Conservation (phyloP, 2,329 filamentous ascomycete species). For the Fusarium sororula region DNA sequence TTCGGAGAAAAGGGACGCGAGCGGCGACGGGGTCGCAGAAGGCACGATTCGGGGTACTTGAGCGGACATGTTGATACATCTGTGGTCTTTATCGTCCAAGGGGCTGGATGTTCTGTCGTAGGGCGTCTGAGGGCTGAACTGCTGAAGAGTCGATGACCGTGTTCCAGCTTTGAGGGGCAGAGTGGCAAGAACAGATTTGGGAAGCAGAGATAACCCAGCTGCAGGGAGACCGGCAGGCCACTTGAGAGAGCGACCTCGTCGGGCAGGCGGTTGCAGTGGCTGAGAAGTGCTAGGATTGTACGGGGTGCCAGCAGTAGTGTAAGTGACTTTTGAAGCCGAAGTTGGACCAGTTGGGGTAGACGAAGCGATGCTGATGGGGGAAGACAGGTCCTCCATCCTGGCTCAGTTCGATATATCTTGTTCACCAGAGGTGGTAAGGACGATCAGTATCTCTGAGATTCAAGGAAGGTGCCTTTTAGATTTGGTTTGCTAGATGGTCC, state of each 20-base stretch:
- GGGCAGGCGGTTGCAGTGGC: conserved; percentile 61
- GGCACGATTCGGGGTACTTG: conserved; percentile 42
- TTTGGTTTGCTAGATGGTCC: conserved; percentile 21
- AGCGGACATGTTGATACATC: conserved; percentile 40
- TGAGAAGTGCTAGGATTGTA: conserved; percentile 59
- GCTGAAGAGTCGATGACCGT: conserved; percentile 40
- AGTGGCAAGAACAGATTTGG: conserved; percentile 49
- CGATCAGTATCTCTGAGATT: conserved; percentile 27
- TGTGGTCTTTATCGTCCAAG: conserved; percentile 38
- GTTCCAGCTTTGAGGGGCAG: conserved; percentile 45
- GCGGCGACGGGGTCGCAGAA: conserved; percentile 37
- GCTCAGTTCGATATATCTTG: conserved; percentile 30
- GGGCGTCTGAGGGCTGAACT: conserved; percentile 65
- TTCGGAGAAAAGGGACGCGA: conserved; percentile 29
- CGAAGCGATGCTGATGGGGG: conserved; percentile 37
- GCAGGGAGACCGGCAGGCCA: conserved; percentile 46
- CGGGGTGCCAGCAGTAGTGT: conserved; percentile 66
- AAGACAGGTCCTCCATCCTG: conserved; percentile 47
- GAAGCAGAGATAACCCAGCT: conserved; percentile 48
- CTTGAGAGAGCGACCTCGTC: conserved; percentile 59
- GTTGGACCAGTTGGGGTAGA: conserved; percentile 34
- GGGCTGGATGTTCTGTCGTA: conserved; percentile 62
- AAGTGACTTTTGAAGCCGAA: conserved; percentile 50
- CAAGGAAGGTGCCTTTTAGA: conserved; percentile 47
- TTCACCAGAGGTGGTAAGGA: conserved; percentile 27